Percentiles rank a stretch among this genome's conserved stretches.
phyloP scores from a whole-genome alignment of 2,329 filamentous ascomycete genomes.

The Aspergillus sojae region DNA sequence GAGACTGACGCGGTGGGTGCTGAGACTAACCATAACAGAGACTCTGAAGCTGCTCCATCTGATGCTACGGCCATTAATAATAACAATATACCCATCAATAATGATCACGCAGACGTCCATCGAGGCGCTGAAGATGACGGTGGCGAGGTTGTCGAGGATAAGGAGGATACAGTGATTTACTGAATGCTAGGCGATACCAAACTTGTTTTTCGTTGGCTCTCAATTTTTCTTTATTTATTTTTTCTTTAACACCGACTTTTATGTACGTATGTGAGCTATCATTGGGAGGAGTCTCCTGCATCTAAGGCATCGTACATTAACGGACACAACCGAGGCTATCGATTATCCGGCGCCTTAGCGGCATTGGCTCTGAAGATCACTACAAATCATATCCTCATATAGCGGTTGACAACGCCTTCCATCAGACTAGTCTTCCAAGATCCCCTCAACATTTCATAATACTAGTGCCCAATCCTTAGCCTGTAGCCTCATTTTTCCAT shows the following conservation, averaged over 20 bases:
- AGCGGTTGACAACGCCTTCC: neutral
- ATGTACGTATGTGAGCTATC: slow-evolving; percentile 1
- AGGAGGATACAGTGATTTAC: slow-evolving; percentile 91
- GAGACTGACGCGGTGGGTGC: slow-evolving; percentile 39
- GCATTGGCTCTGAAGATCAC: slow-evolving; percentile 7
- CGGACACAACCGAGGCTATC: slow-evolving; percentile 15
- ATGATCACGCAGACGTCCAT: slow-evolving; percentile 46
- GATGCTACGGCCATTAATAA: slow-evolving; percentile 34
- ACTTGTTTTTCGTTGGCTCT: slow-evolving; percentile 7
- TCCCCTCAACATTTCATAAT: neutral
- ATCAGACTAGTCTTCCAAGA: neutral
- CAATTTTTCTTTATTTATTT: neutral
- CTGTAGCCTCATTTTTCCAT: slow-evolving; percentile 14
- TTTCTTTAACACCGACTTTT: neutral
- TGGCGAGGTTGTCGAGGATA: slow-evolving; percentile 77
- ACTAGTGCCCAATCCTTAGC: slow-evolving; percentile 9
- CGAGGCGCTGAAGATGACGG: slow-evolving; percentile 66
- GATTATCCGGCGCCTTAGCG: slow-evolving; percentile 14
- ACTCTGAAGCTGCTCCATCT: slow-evolving; percentile 15
- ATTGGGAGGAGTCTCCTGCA: slow-evolving; percentile 1
- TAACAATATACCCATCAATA: slow-evolving; percentile 31
- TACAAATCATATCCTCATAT: slow-evolving; percentile 4
- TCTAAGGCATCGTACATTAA: neutral
- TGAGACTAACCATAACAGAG: slow-evolving; percentile 24
- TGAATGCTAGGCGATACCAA: slow-evolving; percentile 40